A percentile compares a stretch with the other conserved stretches of the same genome.
Evolutionary conservation across 163 green algal genomes (phyloP).

Genomic region (Chlamydomonas reinhardtii): DNA sequence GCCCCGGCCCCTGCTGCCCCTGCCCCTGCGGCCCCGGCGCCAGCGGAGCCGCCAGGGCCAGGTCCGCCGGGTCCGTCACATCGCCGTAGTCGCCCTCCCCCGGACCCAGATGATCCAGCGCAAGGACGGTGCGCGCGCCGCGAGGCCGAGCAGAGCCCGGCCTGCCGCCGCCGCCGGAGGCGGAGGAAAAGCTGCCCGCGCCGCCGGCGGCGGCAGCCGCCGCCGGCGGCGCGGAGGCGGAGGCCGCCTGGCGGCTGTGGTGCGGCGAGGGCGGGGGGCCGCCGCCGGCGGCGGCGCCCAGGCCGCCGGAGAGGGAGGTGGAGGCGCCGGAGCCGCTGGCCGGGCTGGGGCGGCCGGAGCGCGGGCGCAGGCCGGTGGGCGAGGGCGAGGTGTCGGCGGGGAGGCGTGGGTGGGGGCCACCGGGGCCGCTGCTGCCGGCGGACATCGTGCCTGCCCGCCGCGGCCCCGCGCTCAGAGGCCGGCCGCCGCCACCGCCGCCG

Average conservation of each 20-base stretch:
- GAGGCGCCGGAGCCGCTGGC: neutral
- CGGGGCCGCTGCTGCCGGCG: neutral
- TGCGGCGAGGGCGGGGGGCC: neutral
- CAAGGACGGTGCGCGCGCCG: neutral
- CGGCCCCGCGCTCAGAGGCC: conserved; percentile 5
- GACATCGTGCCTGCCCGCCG: neutral
- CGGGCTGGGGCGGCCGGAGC: too few species aligned
- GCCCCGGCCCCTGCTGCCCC: neutral
- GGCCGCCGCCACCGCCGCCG: neutral
- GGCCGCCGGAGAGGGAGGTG: neutral
- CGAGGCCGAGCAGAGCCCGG: neutral
- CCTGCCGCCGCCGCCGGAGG: neutral
- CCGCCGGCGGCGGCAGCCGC: neutral
- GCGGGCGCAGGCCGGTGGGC: too few species aligned
- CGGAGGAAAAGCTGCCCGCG: neutral
- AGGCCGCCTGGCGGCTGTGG: too few species aligned
- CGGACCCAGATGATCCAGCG: neutral
- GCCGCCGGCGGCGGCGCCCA: neutral
- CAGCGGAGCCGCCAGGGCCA: neutral
- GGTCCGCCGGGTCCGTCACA: neutral
- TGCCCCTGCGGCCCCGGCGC: neutral
- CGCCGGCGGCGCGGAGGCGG: neutral
- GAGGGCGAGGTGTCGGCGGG: neutral
- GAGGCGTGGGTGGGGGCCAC: neutral
- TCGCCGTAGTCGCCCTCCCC: neutral